Evolutionary conservation across 2,329 filamentous ascomycete genomes (phyloP).

Genomic region (Nannizziopsis arthrosporioides): DNA sequence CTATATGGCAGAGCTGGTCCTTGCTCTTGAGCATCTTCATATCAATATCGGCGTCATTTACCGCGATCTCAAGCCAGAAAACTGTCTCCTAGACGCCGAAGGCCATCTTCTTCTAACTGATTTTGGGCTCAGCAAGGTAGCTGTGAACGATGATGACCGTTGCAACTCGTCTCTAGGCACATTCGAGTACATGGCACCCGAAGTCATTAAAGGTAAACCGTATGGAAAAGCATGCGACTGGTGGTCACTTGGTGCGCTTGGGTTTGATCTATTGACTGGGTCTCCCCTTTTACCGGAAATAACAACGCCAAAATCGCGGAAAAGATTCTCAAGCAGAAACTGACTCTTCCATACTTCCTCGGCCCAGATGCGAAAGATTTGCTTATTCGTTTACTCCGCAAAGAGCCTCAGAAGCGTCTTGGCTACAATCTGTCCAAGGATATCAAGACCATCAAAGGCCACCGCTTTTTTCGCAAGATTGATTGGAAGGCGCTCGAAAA

Average conservation of each 20-base stretch:
- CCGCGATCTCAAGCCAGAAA: constrained; percentile 93
- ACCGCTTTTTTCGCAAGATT: constrained; percentile 94
- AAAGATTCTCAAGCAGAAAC: constrained; percentile 88
- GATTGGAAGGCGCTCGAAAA: constrained; percentile 81
- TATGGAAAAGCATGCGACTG: constrained; percentile 95
- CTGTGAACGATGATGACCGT: constrained; percentile 54
- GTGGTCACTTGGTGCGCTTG: constrained; percentile 94
- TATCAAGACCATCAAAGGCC: constrained; percentile 70
- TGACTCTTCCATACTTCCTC: constrained; percentile 79
- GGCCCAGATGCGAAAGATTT: constrained; percentile 88
- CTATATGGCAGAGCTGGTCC: constrained; percentile 97
- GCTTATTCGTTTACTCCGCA: constrained; percentile 75
- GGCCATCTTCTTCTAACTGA: constrained; percentile 91
- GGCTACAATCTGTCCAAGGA: constrained; percentile 85
- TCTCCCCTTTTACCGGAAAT: constrained; percentile 74
- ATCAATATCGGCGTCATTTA: constrained; percentile 88
- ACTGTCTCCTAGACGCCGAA: constrained; percentile 82
- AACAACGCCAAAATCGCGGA: constrained; percentile 94
- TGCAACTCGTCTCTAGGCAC: constrained; percentile 91
- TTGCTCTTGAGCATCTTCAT: constrained; percentile 88
- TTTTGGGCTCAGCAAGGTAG: constrained; percentile 92
- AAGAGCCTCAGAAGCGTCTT: constrained; percentile 82
- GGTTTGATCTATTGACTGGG: constrained; percentile 85
- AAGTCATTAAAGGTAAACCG: constrained; percentile 74
- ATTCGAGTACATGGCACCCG: constrained; percentile 97